A percentile compares a stretch with the other conserved stretches of the same genome.
Conservation (phyloP, 345 rosid genomes). For the Corchorus olitorius region DNA sequence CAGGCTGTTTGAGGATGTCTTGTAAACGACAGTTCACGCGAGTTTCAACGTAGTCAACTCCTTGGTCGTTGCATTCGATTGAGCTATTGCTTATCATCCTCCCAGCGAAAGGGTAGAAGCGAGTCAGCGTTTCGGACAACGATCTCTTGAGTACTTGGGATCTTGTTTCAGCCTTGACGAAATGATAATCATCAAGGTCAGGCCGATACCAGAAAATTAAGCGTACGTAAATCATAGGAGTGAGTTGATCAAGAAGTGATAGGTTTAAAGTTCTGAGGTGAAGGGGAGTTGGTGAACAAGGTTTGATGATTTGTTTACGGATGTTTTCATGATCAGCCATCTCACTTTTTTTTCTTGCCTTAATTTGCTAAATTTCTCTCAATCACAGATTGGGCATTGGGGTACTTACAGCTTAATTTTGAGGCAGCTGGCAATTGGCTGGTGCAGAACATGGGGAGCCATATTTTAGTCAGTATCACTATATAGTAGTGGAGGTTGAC, state of each 20-base stretch:
- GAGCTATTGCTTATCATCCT: conserved; percentile 17
- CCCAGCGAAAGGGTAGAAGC: conserved; percentile 38
- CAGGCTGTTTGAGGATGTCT: conserved; percentile 22
- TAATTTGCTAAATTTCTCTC: no score
- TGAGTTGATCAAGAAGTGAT: conserved; percentile 32
- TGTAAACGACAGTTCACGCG: conserved; percentile 12
- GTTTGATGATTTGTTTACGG: not conserved
- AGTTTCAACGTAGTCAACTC: conserved; percentile 31
- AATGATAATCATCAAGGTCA: not conserved
- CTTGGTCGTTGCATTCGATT: conserved; percentile 34
- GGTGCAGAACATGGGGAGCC: no score
- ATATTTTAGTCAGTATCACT: no score
- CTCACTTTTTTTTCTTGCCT: no score
- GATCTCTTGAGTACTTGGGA: conserved; percentile 21
- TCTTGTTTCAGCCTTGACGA: not conserved
- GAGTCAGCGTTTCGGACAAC: conserved; percentile 23
- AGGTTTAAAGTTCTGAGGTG: conserved; percentile 6
- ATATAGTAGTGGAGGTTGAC: no score
- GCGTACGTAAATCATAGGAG: conserved; percentile 8
- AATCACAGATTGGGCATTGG: no score
- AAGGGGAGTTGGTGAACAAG: not conserved
- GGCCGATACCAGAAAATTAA: not conserved
- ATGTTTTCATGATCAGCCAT: not conserved
- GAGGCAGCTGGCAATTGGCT: no score
- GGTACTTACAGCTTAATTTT: no score